These are phyloP conservation scores for Naganishia sp. DNA, from an alignment of 1,284 basidiomycete genomes.

Conservation along the genomic window DNA sequence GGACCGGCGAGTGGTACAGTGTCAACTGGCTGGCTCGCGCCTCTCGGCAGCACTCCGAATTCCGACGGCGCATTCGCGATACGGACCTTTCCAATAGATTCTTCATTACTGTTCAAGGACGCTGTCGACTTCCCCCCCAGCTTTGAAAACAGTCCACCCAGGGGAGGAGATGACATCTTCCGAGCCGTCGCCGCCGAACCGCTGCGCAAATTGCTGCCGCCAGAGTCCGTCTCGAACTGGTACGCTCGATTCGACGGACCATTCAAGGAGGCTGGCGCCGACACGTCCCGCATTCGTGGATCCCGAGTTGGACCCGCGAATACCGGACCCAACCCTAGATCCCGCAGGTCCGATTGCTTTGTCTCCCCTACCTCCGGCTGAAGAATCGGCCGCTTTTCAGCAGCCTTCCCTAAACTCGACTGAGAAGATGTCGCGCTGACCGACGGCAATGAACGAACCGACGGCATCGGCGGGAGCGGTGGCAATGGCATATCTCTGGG, in stretches of 20 bases:
- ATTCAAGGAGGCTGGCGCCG: conserved; percentile 10
- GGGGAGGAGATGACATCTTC: conserved; percentile 17
- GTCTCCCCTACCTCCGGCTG: background rate
- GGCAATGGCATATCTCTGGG: conserved; percentile 30
- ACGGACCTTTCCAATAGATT: conserved; percentile 1
- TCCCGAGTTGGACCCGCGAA: background rate
- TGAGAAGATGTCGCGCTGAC: background rate
- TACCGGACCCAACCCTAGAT: background rate
- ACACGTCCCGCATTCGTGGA: conserved; percentile 14
- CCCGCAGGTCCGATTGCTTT: background rate
- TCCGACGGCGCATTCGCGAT: conserved; percentile 13
- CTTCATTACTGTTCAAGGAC: conserved; percentile 14
- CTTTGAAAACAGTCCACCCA: conserved; percentile 10
- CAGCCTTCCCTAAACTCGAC: background rate
- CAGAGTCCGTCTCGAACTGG: background rate
- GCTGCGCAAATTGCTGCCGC: too few species aligned
- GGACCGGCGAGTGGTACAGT: conserved; percentile 11
- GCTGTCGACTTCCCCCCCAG: conserved; percentile 9
- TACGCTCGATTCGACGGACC: background rate
- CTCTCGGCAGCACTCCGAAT: conserved; percentile 12
- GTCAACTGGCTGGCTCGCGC: background rate
- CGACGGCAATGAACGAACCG: background rate
- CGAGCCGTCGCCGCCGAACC: background rate
- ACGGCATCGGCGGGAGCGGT: conserved; percentile 22
- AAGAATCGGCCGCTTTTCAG: background rate